Evolutionary conservation across 2,329 filamentous ascomycete genomes (phyloP).

Genomic region (Ceratocystis destructans): DNA sequence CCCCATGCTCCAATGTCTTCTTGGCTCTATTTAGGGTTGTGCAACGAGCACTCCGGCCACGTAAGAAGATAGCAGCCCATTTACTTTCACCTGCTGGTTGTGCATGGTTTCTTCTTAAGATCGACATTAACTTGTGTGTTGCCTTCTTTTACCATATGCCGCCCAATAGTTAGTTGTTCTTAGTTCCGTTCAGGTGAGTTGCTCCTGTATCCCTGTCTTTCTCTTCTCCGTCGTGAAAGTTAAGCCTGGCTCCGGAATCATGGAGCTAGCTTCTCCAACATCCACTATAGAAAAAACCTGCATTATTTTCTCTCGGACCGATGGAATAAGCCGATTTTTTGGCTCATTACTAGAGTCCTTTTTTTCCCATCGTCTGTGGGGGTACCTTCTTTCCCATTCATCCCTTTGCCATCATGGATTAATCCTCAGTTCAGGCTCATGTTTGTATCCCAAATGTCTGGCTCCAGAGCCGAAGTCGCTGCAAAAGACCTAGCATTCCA

Average conservation of each 20-base stretch:
- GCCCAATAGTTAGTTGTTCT: neutral
- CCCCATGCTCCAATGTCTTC: neutral
- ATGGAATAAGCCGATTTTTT: neutral
- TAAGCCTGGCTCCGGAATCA: constrained; percentile 11
- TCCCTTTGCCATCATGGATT: neutral
- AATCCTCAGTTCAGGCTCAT: neutral
- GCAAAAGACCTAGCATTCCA: neutral
- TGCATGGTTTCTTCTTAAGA: neutral
- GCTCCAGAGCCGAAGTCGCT: too few relatives aligned
- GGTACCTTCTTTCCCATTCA: neutral
- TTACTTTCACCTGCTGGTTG: neutral
- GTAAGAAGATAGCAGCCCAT: neutral
- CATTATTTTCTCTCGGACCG: neutral
- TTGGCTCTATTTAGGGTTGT: neutral
- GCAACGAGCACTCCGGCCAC: neutral
- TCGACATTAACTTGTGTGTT: neutral
- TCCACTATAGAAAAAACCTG: neutral
- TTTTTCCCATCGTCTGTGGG: neutral
- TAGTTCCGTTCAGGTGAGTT: neutral
- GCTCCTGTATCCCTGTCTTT: neutral
- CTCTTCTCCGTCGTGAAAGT: constrained; percentile 1
- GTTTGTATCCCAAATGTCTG: neutral
- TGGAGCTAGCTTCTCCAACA: constrained; percentile 10
- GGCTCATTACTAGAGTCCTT: neutral
- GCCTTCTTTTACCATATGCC: neutral